Percentiles rank a stretch among this genome's conserved stretches.
Evolutionary conservation across 2,329 filamentous ascomycete species (phyloP).

Genomic region (Pyricularia pennisetigena): DNA sequence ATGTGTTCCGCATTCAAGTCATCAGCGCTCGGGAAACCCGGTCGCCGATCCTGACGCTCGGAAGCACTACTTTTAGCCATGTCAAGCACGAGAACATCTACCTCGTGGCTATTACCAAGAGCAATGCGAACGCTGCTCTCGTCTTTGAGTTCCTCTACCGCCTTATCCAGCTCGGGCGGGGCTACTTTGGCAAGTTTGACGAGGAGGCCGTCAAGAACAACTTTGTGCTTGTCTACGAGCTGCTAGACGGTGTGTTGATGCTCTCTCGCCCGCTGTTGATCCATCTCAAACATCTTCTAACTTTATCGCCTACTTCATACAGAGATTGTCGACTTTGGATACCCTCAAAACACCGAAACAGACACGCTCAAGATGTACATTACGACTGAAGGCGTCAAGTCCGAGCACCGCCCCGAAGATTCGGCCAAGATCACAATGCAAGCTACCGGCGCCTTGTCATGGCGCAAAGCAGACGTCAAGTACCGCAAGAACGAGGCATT

Average conservation of each 20-base stretch:
- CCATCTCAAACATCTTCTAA: slow-evolving; percentile 8
- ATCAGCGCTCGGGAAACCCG: slow-evolving; percentile 97
- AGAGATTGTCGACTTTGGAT: slow-evolving; percentile 99
- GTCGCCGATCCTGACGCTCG: slow-evolving; percentile 92
- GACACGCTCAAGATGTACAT: slow-evolving; percentile 99
- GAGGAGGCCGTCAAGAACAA: slow-evolving; percentile 99
- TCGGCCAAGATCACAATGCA: slow-evolving; percentile 99
- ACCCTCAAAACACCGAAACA: slow-evolving; percentile 97
- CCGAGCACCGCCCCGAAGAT: slow-evolving; percentile 77
- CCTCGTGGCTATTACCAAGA: slow-evolving; percentile 93
- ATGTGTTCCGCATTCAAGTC: slow-evolving; percentile 99
- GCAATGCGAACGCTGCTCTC: slow-evolving; percentile 95
- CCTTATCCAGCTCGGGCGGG: slow-evolving; percentile 78
- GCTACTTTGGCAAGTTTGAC: slow-evolving; percentile 98
- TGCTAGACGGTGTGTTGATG: slow-evolving; percentile 66
- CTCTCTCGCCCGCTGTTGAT: background rate
- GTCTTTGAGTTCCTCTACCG: slow-evolving; percentile 98
- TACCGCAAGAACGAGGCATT: slow-evolving; percentile 99
- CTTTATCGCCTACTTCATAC: background rate
- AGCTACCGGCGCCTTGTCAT: slow-evolving; percentile 91
- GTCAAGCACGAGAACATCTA: slow-evolving; percentile 99
- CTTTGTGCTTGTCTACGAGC: slow-evolving; percentile 96
- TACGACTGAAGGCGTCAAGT: slow-evolving; percentile 97
- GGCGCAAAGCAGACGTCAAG: slow-evolving; percentile 94
- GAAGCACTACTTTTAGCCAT: slow-evolving; percentile 98